Percentiles rank a stretch among this genome's conserved stretches.
phyloP scores from a whole-genome alignment of 129 eudicot species.

The Escallonia rubra region DNA sequence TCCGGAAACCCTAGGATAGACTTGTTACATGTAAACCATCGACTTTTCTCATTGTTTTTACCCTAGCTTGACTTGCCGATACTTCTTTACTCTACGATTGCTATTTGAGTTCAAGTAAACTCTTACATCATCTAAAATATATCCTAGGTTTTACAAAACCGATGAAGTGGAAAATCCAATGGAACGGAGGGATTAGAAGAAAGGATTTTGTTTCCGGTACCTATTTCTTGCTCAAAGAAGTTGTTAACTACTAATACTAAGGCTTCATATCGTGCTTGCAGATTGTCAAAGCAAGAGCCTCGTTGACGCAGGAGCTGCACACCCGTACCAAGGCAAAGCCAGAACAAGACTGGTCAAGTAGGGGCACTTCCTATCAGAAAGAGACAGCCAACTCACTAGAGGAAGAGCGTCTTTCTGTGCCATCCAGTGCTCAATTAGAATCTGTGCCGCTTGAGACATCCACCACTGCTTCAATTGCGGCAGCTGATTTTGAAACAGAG shows the following conservation, averaged over 20 bases:
- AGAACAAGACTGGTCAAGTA: constrained; percentile 24
- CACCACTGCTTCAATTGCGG: constrained; percentile 13
- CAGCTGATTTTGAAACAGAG: constrained; percentile 37
- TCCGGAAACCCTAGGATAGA: too few species aligned
- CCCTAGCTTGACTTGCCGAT: too few species aligned
- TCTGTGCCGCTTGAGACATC: constrained; percentile 22
- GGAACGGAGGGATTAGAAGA: too few species aligned
- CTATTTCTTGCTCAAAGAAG: neutral
- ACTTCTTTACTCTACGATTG: too few species aligned
- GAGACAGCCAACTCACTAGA: constrained; percentile 16
- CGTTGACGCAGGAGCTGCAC: constrained; percentile 46
- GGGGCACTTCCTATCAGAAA: constrained; percentile 20
- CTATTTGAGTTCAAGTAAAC: too few species aligned
- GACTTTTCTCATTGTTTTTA: too few species aligned
- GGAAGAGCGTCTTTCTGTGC: constrained; percentile 34
- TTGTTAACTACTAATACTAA: neutral
- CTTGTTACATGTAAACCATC: too few species aligned
- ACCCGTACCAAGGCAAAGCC: constrained; percentile 28
- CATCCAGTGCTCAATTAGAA: constrained; percentile 26
- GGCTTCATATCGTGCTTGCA: constrained; percentile 21
- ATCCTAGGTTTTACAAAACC: too few species aligned
- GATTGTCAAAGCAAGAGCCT: constrained; percentile 81
- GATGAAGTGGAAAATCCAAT: too few species aligned
- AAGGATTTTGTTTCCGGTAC: too few species aligned
- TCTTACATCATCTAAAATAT: too few species aligned